Evolutionary conservation across 2,329 filamentous ascomycete genomes (phyloP), one percentile per base, ranked within the genome.

Genomic region (Apiospora sp.): DNA sequence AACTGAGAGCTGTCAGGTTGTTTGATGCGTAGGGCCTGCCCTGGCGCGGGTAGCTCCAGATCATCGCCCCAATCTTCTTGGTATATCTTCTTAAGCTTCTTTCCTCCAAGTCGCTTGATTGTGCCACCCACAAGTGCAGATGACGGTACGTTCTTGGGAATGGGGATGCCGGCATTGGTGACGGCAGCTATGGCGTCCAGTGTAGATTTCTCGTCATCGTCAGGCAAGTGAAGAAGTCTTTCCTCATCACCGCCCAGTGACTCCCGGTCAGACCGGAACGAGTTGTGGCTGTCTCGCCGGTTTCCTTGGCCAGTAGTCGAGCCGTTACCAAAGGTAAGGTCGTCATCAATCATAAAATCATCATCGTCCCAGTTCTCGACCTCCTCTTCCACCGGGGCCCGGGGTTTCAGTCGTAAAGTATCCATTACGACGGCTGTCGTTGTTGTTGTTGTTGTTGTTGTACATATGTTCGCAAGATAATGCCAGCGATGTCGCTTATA

Each of bases 41-140:
- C 87, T 2, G 85, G 80, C 51, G 87, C 87, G 4, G 92, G 91
- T 22, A 95, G 82, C 77, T 94, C 92, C 68, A 96, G 83, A 77
- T 96, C 94, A 76, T 95, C 92, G 74, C 91, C 92, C 92, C 94
- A 96, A 80, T 96, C 93, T 77, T 95, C 93, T 75, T 93, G 91
- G 73, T 94, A 90, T 54, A 92, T 90, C 79, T 90, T 92, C 78
- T 91, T 92, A 27, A 93, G 87, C 78, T 92, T 94, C 76, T 90
- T 89, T 73, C 91, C 91, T 69, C 95, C 95, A 46, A 98, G 87
- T 77, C 95, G 89, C 84, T 97, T 97, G 80, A 98, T 98, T 13
- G 95, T 96, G 70, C 96, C 96, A 71, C 96, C 96, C 81, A 96
- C 90, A 58, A 99, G 86, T 43, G 96, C 96, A 27, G 96, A 98